Conservation (phyloP, 805 yeast genomes). For the Lipomyces chichibuensis region DNA sequence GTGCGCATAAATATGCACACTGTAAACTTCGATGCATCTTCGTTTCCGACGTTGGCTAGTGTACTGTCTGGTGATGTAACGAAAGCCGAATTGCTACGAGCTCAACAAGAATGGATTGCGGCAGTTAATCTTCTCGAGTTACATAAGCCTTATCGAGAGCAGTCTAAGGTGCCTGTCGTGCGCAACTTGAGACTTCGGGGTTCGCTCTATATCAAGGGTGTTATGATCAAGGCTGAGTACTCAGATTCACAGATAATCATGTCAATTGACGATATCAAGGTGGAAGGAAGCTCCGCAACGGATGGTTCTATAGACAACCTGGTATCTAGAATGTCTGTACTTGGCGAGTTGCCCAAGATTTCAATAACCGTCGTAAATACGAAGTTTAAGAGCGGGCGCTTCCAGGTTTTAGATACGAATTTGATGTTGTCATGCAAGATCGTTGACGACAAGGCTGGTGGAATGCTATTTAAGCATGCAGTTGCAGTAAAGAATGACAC, state of each 20-base stretch:
- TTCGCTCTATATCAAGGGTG: slow-evolving; percentile 17
- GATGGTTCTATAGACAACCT: not conserved
- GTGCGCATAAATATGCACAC: slow-evolving; percentile 22
- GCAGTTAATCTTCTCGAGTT: slow-evolving; percentile 7
- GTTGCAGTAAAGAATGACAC: slow-evolving; percentile 18
- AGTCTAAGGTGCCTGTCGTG: not conserved
- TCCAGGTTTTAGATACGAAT: slow-evolving; percentile 23
- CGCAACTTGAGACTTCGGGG: slow-evolving; percentile 12
- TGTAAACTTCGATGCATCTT: slow-evolving; percentile 28
- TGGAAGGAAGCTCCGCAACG: slow-evolving; percentile 16
- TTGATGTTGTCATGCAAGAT: slow-evolving; percentile 24
- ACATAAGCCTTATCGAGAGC: not conserved
- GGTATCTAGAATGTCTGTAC: slow-evolving; percentile 6
- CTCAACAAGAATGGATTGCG: slow-evolving; percentile 26
- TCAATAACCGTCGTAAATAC: slow-evolving; percentile 11
- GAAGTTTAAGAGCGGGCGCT: slow-evolving; percentile 20
- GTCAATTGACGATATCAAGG: slow-evolving; percentile 24
- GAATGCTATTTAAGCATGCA: slow-evolving; percentile 10
- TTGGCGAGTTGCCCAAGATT: slow-evolving; percentile 21
- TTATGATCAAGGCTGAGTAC: slow-evolving; percentile 23
- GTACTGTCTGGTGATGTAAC: slow-evolving; percentile 33
- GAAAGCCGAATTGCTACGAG: slow-evolving; percentile 21
- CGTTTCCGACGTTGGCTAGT: slow-evolving; percentile 31
- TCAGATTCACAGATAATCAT: slow-evolving; percentile 17
- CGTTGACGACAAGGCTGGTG: slow-evolving; percentile 2